phyloP scores from a whole-genome alignment of 495 filamentous ascomycete genomes.

The Podospora conica region DNA sequence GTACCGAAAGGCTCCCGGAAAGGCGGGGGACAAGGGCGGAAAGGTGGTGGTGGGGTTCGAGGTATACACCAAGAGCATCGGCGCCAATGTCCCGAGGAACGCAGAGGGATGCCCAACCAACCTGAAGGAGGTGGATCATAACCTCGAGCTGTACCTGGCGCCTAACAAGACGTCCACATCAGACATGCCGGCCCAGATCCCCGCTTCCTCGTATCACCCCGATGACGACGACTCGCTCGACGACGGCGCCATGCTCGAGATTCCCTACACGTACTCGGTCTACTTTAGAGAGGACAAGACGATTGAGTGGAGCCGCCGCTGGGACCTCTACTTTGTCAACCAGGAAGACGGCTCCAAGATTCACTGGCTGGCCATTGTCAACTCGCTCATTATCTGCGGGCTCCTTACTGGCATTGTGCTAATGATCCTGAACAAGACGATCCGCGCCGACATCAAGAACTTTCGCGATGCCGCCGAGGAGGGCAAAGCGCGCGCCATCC shows the following conservation, averaged over 20 bases:
- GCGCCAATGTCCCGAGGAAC: conserved; percentile 49
- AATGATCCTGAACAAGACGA: conserved; percentile 78
- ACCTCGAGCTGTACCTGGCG: conserved; percentile 62
- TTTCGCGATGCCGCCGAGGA: conserved; percentile 64
- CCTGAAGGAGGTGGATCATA: conserved; percentile 53
- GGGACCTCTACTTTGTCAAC: conserved; percentile 92
- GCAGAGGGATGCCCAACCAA: conserved; percentile 61
- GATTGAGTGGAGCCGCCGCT: conserved; percentile 80
- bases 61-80: conserved; percentile 84
- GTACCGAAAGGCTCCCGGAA: conserved; percentile 68
- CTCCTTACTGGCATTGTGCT: conserved; percentile 77
- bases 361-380: conserved; percentile 90
- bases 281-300: conserved; percentile 82
- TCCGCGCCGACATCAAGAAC: conserved; percentile 72
- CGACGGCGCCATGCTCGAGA: conserved; percentile 63
- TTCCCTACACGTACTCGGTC: conserved; percentile 89
- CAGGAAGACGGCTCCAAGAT: conserved; percentile 79
- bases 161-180: conserved; percentile 46
- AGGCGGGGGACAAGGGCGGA: conserved; percentile 59
- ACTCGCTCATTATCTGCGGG: conserved; percentile 81
- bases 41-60: conserved; percentile 91
- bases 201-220: conserved; percentile 51
- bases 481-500: conserved; percentile 48
- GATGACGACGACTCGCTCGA: conserved; percentile 48
- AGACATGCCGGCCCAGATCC: conserved; percentile 40